These are phyloP conservation scores for Candida hispaniensis DNA, from an alignment of 805 yeast genomes.

Conservation along the genomic window DNA sequence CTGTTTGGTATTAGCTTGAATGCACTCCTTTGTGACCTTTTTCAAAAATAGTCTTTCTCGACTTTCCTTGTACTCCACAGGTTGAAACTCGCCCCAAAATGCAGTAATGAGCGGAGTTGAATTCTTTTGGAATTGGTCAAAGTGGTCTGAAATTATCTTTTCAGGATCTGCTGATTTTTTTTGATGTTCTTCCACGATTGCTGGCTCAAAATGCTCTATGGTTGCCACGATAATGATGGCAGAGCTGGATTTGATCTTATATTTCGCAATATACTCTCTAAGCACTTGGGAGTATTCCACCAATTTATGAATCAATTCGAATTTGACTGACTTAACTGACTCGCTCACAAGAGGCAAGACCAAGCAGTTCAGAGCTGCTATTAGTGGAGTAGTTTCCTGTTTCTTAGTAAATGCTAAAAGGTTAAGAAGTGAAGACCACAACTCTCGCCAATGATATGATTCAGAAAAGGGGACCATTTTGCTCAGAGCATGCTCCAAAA, in stretches of 20 bases:
- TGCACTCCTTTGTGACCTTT: constrained; percentile 18
- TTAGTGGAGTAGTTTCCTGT: too few relatives aligned
- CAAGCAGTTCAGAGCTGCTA: too few relatives aligned
- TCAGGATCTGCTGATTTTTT: constrained; percentile 22
- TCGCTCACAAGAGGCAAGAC: too few relatives aligned
- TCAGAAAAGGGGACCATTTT: constrained; percentile 11
- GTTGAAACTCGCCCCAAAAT: constrained; percentile 13
- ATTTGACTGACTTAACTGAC: constrained; percentile 4
- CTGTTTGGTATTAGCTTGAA: constrained; percentile 1
- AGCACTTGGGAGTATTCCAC: constrained; percentile 10
- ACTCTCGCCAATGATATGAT: constrained; percentile 31
- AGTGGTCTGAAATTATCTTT: constrained; percentile 5
- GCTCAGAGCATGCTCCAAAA: neutral
- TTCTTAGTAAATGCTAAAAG: constrained; percentile 24
- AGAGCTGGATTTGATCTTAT: constrained; percentile 12
- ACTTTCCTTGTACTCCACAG: constrained; percentile 20
- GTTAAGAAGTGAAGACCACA: constrained; percentile 30
- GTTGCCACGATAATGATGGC: constrained; percentile 19
- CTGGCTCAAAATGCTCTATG: constrained; percentile 23
- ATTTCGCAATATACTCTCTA: constrained; percentile 10
- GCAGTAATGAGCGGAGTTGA: constrained; percentile 8
- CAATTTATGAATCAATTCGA: constrained; percentile 7
- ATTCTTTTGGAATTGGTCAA: constrained; percentile 7
- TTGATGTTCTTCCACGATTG: constrained; percentile 25
- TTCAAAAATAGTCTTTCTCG: constrained; percentile 23